Evolutionary conservation across 2,329 filamentous ascomycete species (phyloP).

Genomic region (Talaromyces sp.): DNA sequence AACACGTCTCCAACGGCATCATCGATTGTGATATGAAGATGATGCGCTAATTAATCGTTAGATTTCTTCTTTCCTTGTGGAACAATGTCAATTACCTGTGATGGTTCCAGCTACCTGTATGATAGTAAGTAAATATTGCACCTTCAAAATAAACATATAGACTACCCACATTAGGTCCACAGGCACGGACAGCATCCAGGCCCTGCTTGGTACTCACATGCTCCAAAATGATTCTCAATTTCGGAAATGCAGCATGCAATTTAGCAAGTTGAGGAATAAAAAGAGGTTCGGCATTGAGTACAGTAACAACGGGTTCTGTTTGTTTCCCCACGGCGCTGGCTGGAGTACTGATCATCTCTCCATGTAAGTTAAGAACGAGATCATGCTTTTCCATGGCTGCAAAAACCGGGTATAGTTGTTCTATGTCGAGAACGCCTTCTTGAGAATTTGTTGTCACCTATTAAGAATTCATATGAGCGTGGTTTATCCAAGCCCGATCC

Average conservation of each 20-base stretch:
- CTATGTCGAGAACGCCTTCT: conserved; percentile 42
- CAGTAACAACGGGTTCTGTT: conserved; percentile 41
- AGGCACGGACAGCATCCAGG: conserved; percentile 68
- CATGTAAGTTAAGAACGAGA: conserved; percentile 88
- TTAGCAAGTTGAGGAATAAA: conserved; percentile 76
- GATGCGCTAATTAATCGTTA: conserved; percentile 54
- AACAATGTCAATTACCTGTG: conserved; percentile 43
- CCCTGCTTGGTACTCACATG: conserved; percentile 85
- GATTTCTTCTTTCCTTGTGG: neutral
- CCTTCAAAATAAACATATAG: neutral
- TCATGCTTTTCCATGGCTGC: conserved; percentile 80
- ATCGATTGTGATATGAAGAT: conserved; percentile 74
- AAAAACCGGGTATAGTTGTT: conserved; percentile 58
- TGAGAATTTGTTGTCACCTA: conserved; percentile 54
- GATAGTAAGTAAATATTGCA: neutral
- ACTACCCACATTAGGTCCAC: conserved; percentile 58
- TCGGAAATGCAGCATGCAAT: conserved; percentile 70
- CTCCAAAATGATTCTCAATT: conserved; percentile 57
- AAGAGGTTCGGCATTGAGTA: conserved; percentile 64
- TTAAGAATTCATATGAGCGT: neutral
- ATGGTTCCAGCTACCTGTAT: conserved; percentile 55
- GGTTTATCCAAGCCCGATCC: neutral
- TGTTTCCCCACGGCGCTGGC: conserved; percentile 29
- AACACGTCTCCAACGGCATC: conserved; percentile 68
- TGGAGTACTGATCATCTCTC: conserved; percentile 55